Conservation (phyloP, 2,329 filamentous ascomycete species). For the Phialophora verrucosa region DNA sequence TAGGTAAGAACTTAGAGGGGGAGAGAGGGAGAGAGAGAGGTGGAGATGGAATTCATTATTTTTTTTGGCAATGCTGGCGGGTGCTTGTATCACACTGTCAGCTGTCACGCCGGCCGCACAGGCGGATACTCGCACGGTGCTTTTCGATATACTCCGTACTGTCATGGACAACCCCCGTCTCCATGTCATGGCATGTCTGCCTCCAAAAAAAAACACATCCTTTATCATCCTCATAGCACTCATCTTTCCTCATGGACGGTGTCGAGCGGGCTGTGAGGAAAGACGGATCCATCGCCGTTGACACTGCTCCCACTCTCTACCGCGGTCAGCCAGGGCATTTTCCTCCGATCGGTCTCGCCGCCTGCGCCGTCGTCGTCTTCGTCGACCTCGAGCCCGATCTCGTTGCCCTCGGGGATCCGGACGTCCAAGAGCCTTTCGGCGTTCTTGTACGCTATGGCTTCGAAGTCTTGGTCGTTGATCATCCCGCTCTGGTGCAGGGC, state of each 20-base stretch:
- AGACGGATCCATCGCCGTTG: constrained; percentile 13
- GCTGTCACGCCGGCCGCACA: no score
- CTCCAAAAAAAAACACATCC: not conserved
- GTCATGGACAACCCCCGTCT: not conserved
- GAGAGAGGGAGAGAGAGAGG: no score
- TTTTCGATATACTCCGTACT: no score
- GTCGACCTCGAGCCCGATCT: constrained; percentile 22
- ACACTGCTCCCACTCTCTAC: constrained; percentile 8
- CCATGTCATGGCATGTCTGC: not conserved
- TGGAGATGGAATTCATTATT: no score
- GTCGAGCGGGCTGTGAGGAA: constrained; percentile 29
- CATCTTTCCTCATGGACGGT: constrained; percentile 27
- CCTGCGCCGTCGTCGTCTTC: not conserved
- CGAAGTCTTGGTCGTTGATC: constrained; percentile 56
- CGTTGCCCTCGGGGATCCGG: constrained; percentile 24
- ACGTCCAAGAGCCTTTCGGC: constrained; percentile 54
- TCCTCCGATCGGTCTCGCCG: not conserved
- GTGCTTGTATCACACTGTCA: no score
- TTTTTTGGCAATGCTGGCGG: no score
- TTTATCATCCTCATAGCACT: not conserved
- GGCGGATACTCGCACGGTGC: no score
- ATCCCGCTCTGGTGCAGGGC: constrained; percentile 58
- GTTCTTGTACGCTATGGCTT: constrained; percentile 58
- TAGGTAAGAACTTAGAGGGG: no score
- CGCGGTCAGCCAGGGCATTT: constrained; percentile 27